Evolutionary conservation across 1,139 yeast genomes (phyloP), one percentile per base, ranked within the genome.

Genomic region (Suhomyces wounanorum): DNA sequence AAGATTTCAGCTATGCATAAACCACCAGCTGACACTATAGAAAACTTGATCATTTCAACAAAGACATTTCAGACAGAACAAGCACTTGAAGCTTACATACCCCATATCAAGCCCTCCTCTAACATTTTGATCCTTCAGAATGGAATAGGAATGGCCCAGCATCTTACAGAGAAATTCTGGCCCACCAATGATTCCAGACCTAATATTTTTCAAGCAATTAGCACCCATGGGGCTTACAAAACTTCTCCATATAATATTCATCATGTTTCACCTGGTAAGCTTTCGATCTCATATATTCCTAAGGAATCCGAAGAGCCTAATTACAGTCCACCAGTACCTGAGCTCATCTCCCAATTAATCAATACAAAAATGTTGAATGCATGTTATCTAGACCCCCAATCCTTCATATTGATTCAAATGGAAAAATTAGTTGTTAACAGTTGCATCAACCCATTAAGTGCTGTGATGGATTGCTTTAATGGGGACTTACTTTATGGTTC

Each of bases 401-500:
- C 82, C 33, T 76, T 92, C 52, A 58, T 83, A 30, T 66, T 84
- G 33, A 77, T 79, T 3, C 97, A 91, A 64, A 73, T 83, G 59
- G 90, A 87, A 58, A 94, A 94, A 63, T 77, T 92, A 48, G 78
- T 87, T 28, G 82, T 86, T 8, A 88, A 89, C 59, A 80, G 89
- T 35, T 86, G 89, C 57, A 82, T 90, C 52, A 90, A 90, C 58
- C 88, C 96, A 0, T 65, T 88, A 35, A 82, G 94, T 0, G 85
- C 90, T 0, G 56, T 90, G 13, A 72, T 83, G 49, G 87, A 84
- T 61, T 85, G 92, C 59, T 64, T 75, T 44, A 94, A 94, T 61
- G 96, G 96, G 8, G 86, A 85, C 48, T 66, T 90, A 25, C 67
- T 80, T 8, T 65, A 68, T 16, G 70, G 79, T 3, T 59, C 64